Evolutionary conservation across 768 basidiomycete genomes (phyloP).

Genomic region (Paxillus ammoniavirescens): DNA sequence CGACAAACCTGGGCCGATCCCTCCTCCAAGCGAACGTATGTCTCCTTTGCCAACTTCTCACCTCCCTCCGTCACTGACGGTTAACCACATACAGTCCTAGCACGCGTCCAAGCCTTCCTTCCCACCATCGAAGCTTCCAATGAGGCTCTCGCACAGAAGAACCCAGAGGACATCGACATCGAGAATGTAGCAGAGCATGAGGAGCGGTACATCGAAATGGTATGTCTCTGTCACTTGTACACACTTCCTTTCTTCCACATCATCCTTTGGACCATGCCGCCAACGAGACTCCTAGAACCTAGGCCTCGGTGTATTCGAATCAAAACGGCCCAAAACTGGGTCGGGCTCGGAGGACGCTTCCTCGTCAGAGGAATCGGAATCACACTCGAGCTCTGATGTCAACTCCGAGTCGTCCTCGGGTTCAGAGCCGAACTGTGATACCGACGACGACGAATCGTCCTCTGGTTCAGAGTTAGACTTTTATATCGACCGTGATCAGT

Average conservation of each 20-base stretch:
- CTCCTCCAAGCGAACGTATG: conserved; percentile 52
- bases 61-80: conserved; percentile 3
- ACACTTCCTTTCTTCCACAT: neutral
- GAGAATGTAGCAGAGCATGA: conserved; percentile 54
- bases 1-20: conserved; percentile 32
- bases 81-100: conserved; percentile 48
- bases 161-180: conserved; percentile 66
- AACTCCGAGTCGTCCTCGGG: conserved; percentile 1
- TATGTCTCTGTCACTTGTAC: conserved; percentile 23
- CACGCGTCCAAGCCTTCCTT: conserved; percentile 65
- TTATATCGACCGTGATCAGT: conserved; percentile 2
- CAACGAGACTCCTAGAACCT: conserved; percentile 45
- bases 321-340: conserved; percentile 21
- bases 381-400: conserved; percentile 4
- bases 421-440: conserved; percentile 1
- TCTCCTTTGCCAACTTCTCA: neutral
- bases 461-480: conserved; percentile 14
- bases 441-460: neutral
- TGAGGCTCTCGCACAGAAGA: conserved; percentile 43
- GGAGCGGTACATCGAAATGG: conserved; percentile 66
- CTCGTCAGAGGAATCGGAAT: conserved; percentile 13
- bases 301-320: conserved; percentile 62
- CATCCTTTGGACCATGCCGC: conserved; percentile 1
- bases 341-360: conserved; percentile 11
- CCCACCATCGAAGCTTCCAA: conserved; percentile 68